phyloP scores from a whole-genome alignment of 2,329 filamentous ascomycete genomes.

The Aspergillus sclerotialis region DNA sequence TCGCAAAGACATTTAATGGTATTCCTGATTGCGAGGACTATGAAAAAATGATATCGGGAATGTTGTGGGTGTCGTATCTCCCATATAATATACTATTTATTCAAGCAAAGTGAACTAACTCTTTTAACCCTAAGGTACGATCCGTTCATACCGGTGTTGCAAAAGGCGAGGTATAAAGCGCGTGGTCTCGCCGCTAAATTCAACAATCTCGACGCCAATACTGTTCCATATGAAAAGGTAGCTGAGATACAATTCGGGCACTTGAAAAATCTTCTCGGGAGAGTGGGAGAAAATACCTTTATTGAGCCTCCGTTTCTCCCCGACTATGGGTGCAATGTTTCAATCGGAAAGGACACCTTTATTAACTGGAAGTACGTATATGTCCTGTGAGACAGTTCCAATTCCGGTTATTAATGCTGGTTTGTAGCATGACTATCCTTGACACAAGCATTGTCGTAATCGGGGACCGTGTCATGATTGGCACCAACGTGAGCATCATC shows the following conservation, averaged over 20 bases:
- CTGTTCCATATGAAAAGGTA: conserved; percentile 20
- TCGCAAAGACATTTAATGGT: conserved; percentile 18
- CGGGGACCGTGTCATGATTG: conserved; percentile 48
- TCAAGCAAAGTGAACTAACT: no score
- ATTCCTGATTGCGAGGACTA: conserved; percentile 28
- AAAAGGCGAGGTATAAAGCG: conserved; percentile 21
- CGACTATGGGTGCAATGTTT: conserved; percentile 21
- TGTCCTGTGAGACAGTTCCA: no score
- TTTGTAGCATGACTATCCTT: conserved; percentile 49
- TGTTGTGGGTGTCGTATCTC: conserved; percentile 18
- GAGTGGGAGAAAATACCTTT: conserved; percentile 15
- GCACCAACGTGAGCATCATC: conserved; percentile 48
- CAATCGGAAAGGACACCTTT: conserved; percentile 24
- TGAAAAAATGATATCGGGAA: conserved; percentile 29
- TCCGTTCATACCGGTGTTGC: conserved; percentile 16
- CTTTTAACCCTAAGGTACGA: conserved; percentile 19
- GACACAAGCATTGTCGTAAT: conserved; percentile 49
- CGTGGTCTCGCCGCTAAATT: conserved; percentile 20
- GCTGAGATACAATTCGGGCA: conserved; percentile 17
- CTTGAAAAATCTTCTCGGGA: conserved; percentile 20
- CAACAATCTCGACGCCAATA: conserved; percentile 22
- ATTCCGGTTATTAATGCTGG: background rate
- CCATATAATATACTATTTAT: background rate
- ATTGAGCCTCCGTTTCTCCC: conserved; percentile 14
- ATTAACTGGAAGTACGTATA: conserved; percentile 27